A percentile compares a stretch with the other conserved stretches of the same genome.
These are phyloP conservation scores for Fusarium sp. DNA, from an alignment of 2,329 filamentous ascomycete genomes.

Conservation along the genomic window DNA sequence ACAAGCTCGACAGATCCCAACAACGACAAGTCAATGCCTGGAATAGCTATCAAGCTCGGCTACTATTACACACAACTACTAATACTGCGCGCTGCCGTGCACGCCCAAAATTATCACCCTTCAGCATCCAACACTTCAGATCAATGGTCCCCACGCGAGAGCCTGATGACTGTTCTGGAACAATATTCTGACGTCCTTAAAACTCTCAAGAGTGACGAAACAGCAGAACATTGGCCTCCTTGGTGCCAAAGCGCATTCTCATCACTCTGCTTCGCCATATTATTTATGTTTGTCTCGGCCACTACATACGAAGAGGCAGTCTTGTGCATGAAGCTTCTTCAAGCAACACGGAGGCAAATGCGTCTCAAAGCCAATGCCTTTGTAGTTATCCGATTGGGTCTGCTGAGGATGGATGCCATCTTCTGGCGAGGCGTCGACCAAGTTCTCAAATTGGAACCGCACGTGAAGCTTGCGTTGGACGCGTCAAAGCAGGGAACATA, in stretches of 20 bases:
- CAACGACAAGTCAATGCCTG: background rate
- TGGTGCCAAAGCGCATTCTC: constrained; percentile 7
- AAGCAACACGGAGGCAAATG: background rate
- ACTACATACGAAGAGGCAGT: background rate
- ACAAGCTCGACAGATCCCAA: accelerated
- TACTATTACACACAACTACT: background rate
- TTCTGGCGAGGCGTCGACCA: background rate
- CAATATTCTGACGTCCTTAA: background rate
- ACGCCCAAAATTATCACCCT: background rate
- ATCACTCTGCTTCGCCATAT: background rate
- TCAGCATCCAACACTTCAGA: accelerated
- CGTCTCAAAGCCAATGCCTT: background rate
- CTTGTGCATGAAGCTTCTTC: background rate
- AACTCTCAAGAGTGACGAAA: background rate
- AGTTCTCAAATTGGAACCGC: background rate
- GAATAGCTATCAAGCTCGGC: background rate
- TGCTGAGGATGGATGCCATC: background rate
- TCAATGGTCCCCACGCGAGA: background rate
- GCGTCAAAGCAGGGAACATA: background rate
- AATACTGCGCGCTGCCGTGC: background rate
- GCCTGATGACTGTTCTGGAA: background rate
- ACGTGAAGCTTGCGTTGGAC: background rate
- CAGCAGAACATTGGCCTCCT: background rate
- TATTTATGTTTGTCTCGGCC: background rate
- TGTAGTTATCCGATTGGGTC: accelerated